Percentiles rank a stretch among this genome's conserved stretches.
Evolutionary conservation across 805 yeast species (phyloP).

Genomic region (Saccharomycopsis sp.): DNA sequence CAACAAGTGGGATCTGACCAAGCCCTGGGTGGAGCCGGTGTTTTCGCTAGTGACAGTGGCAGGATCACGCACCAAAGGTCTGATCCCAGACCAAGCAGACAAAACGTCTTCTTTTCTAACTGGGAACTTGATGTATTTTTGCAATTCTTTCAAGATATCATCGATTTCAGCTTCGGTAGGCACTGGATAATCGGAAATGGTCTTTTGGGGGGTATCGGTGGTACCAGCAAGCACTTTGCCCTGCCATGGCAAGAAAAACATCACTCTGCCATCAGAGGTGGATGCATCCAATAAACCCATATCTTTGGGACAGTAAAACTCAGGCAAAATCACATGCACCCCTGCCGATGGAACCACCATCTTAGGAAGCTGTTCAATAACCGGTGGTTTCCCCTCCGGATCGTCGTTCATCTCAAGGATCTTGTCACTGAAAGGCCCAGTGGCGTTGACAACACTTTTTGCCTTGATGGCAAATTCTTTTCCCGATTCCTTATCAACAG

Average conservation of each 20-base stretch:
- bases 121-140: conserved; percentile 81
- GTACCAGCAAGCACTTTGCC: conserved; percentile 95
- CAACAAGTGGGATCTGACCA: conserved; percentile 84
- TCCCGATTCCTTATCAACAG: conserved; percentile 62
- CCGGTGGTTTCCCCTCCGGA: conserved; percentile 55
- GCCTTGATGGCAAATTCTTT: conserved; percentile 53
- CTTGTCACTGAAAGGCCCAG: conserved; percentile 87
- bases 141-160: conserved; percentile 79
- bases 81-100: conserved; percentile 95
- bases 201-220: conserved; percentile 78
- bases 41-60: conserved; percentile 38
- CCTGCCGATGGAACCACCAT: conserved; percentile 95
- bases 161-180: conserved; percentile 85
- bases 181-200: conserved; percentile 59
- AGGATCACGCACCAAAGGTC: conserved; percentile 89
- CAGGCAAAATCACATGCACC: conserved; percentile 87
- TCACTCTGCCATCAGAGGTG: conserved; percentile 91
- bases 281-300: conserved; percentile 88
- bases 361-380: conserved; percentile 41
- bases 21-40: conserved; percentile 63
- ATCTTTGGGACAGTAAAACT: conserved; percentile 78
- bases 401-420: conserved; percentile 80
- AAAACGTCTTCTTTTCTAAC: conserved; percentile 84
- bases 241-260: conserved; percentile 97
- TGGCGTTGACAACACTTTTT: conserved; percentile 77